phyloP scores from a whole-genome alignment of 2,329 filamentous ascomycete species.

The Calonectria multiphialidica region DNA sequence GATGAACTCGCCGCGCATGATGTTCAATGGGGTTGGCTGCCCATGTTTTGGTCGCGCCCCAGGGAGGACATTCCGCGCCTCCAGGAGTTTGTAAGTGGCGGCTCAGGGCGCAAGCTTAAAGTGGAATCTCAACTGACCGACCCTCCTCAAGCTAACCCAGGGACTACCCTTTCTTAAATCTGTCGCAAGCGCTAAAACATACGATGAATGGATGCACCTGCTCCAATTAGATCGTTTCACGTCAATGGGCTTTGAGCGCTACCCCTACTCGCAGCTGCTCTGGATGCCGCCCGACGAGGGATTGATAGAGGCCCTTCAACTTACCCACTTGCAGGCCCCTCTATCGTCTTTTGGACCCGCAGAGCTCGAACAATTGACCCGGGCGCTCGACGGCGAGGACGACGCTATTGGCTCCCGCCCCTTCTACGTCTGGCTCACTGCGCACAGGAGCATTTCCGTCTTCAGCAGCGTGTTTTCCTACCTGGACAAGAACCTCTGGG shows the following conservation, averaged over 20 bases:
- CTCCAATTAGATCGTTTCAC: background rate
- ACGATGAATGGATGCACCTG: background rate
- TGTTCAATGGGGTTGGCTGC: background rate
- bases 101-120: background rate
- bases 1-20: background rate
- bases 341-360: background rate
- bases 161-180: background rate
- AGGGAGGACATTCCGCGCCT: background rate
- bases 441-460: background rate
- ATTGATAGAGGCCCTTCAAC: background rate
- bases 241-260: conserved; percentile 3
- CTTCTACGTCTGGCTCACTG: background rate
- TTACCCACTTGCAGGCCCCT: background rate
- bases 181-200: background rate
- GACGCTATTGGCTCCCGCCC: background rate
- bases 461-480: conserved; percentile 1
- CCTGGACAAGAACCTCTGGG: background rate
- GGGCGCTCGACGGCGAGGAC: background rate
- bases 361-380: background rate
- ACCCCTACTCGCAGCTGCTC: background rate
- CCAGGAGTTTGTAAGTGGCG: conserved; percentile 2
- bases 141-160: background rate
- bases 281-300: conserved; percentile 1
- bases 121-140: background rate
- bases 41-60: background rate